These are phyloP conservation scores for Solanum habrochaites DNA, from an alignment of 257 asterid genomes.

Conservation along the genomic window DNA sequence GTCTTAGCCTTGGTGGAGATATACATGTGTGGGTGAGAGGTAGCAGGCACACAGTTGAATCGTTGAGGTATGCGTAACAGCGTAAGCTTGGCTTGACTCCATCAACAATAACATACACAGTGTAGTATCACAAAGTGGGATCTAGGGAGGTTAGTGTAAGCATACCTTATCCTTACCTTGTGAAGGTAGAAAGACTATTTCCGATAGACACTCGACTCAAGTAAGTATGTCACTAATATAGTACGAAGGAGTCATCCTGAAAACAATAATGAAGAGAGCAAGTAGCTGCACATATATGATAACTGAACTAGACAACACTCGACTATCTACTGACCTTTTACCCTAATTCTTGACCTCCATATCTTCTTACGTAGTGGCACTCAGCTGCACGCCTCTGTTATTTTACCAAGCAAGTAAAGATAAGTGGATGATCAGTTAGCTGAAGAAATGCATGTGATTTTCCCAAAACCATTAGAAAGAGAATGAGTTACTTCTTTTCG, in stretches of 20 bases:
- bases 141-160: not conserved
- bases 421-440: not conserved
- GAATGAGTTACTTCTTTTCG: not conserved
- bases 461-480: not conserved
- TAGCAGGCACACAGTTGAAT: not conserved
- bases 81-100: fast-evolving
- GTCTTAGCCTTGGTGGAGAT: not conserved
- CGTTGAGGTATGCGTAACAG: not conserved
- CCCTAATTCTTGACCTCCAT: not conserved
- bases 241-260: not conserved
- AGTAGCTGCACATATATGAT: not conserved
- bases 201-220: not conserved
- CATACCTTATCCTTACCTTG: not conserved
- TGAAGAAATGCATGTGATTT: not conserved
- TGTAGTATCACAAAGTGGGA: not conserved
- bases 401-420: not conserved
- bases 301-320: not conserved
- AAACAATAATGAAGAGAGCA: not conserved
- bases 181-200: not conserved
- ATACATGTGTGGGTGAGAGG: not conserved
- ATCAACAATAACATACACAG: fast-evolving
- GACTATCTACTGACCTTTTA: not conserved
- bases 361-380: not conserved
- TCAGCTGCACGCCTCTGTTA: not conserved
- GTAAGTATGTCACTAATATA: not conserved